Evolutionary conservation across 352 stramenopile species (phyloP).

Genomic region (Pelagophyceae sp.): DNA sequence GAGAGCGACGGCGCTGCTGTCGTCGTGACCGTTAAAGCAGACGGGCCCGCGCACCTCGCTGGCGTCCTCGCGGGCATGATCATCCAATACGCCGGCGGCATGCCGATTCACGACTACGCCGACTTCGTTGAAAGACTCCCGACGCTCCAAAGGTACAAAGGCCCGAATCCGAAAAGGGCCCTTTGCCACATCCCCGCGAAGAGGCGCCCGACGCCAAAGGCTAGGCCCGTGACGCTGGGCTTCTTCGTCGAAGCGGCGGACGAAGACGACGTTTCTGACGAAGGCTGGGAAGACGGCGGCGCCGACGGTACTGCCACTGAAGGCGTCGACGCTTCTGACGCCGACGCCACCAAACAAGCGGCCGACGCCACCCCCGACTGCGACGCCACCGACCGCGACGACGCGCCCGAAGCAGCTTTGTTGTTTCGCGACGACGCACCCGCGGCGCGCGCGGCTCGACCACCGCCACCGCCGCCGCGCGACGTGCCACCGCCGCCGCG

Average conservation of each 20-base stretch:
- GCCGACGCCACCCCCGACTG: no score
- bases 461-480: no score
- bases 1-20: background rate
- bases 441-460: no score
- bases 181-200: no score
- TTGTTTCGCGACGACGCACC: no score
- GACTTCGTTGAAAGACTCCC: background rate
- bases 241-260: background rate
- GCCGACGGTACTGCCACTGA: background rate
- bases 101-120: background rate
- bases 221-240: slow-evolving; percentile 1
- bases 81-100: background rate
- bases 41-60: background rate
- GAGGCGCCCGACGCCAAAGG: no score
- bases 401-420: background rate
- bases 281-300: background rate
- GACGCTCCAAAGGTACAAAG: background rate
- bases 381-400: background rate
- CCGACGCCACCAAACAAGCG: background rate
- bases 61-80: background rate
- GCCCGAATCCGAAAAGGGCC: no score
- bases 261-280: background rate
- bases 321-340: background rate
- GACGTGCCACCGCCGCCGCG: no score
- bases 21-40: background rate